Evolutionary conservation across 495 filamentous ascomycete species (phyloP), one percentile per base, ranked within the genome.

Genomic region (Elasticomyces elasticus): DNA sequence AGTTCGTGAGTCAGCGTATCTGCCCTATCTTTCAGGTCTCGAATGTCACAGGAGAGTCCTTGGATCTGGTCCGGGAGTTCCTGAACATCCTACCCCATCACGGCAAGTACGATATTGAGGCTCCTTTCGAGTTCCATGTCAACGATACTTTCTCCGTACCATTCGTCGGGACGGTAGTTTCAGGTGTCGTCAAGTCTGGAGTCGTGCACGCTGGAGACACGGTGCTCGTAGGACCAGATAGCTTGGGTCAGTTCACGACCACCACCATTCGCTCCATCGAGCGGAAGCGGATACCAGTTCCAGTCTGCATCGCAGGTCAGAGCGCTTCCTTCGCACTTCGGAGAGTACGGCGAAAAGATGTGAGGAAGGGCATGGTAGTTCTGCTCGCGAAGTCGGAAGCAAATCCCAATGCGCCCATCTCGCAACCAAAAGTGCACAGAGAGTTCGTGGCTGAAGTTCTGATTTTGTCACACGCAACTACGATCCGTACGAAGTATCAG

Each of bases 111-210:
- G 83, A 97, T 62, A 73, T 83, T 5, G 79, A 87, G 35, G 89
- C 85, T 0, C 80, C 91, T 0, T 95, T 98, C 66, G 92, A 98
- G 63, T 95, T 95, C 62, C 82, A 95, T 54, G 79, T 98, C 64
- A 98, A 97, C 65, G 92, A 98, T 69, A 96, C 87, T 7, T 98
- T 97, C 74, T 95, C 89, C n/a, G 92, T 98, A 9, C 92, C 92
- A 5, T 94, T 96, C 64, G 89, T 95, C 9, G 92, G 92, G 22
- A 98, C 92, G 0, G 92, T 98, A 1, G 89, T 98, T 9, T 89
- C 87, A 26, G 92, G 92, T 0, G 89, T 98, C 37, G 85, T 96
- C 50, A 95, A 95, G 66, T 79, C 76, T 9, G 86, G 81, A 30
- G 84, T 95, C 24, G 82, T 97, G 26, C 92, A 97, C 66, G 78